phyloP scores from a whole-genome alignment of 805 yeast genomes.

The Candida alai region DNA sequence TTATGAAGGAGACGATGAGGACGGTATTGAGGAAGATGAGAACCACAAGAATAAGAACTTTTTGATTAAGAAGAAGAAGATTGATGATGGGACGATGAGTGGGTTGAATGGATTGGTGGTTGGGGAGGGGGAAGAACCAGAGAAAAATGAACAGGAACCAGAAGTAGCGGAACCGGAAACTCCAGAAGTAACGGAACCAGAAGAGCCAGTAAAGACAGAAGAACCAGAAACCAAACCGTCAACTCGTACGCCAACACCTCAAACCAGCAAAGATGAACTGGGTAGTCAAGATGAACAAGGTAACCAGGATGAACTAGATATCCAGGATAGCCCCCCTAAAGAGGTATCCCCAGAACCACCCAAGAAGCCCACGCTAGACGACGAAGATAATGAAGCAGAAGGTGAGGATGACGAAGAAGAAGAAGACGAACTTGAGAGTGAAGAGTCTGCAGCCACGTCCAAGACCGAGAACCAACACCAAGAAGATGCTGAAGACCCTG shows the following conservation, averaged over 20 bases:
- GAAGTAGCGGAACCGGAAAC: constrained; percentile 2
- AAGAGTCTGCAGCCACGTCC: constrained; percentile 15
- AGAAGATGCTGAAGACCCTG: constrained; percentile 11
- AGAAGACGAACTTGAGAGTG: constrained; percentile 13
- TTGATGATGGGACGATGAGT: too few relatives aligned
- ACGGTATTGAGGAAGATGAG: too few relatives aligned
- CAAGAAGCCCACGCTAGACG: too few relatives aligned
- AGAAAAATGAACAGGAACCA: constrained; percentile 1
- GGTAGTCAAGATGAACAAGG: too few relatives aligned
- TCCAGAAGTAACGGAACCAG: constrained; percentile 1
- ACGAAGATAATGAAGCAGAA: constrained; percentile 12
- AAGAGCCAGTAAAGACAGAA: background rate
- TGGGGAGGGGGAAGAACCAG: too few relatives aligned
- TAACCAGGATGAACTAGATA: too few relatives aligned
- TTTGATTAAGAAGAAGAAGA: too few relatives aligned
- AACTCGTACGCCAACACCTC: background rate
- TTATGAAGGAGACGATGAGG: constrained; percentile 2
- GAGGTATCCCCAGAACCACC: too few relatives aligned
- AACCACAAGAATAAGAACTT: too few relatives aligned
- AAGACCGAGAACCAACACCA: constrained; percentile 12
- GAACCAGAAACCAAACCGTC: background rate
- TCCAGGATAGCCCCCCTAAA: too few relatives aligned
- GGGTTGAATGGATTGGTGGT: too few relatives aligned
- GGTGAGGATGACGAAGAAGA: constrained; percentile 16
- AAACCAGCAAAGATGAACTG: background rate